phyloP scores from a whole-genome alignment of 352 stramenopile genomes.

The Phytophthora fragariae region DNA sequence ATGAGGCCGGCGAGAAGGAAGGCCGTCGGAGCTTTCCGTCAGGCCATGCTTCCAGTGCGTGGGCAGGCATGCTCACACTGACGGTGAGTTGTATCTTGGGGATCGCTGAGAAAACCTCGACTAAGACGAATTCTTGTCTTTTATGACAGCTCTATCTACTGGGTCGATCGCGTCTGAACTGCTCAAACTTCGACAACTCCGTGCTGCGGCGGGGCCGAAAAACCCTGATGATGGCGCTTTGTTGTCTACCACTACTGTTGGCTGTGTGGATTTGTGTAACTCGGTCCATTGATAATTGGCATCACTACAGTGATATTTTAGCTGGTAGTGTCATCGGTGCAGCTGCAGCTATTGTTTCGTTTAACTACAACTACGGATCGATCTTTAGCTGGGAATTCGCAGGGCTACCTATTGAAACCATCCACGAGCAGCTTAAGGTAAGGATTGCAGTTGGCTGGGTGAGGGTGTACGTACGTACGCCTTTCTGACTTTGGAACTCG shows the following conservation, averaged over 20 bases:
- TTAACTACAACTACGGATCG: conserved; percentile 63
- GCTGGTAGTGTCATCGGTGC: conserved; percentile 58
- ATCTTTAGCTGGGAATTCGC: conserved; percentile 55
- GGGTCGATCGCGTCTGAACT: conserved; percentile 61
- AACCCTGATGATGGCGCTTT: conserved; percentile 64
- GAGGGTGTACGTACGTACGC: neutral
- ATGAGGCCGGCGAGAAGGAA: conserved; percentile 58
- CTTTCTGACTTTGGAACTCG: neutral
- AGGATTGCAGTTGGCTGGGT: neutral
- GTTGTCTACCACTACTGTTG: conserved; percentile 56
- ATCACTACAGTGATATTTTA: conserved; percentile 73
- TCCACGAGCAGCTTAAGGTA: conserved; percentile 42
- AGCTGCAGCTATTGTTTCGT: conserved; percentile 40
- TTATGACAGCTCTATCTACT: conserved; percentile 58
- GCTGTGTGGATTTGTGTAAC: conserved; percentile 68
- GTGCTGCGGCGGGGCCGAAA: conserved; percentile 48
- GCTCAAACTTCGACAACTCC: conserved; percentile 44
- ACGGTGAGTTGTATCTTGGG: conserved; percentile 41
- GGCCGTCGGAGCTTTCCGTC: conserved; percentile 76
- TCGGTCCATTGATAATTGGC: conserved; percentile 79
- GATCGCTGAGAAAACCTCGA: neutral
- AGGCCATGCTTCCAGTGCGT: conserved; percentile 69
- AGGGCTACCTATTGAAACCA: conserved; percentile 49
- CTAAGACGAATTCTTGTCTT: neutral
- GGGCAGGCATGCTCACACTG: conserved; percentile 71